Evolutionary conservation across 2,329 filamentous ascomycete genomes (phyloP).

Genomic region (Orbilia quercus): DNA sequence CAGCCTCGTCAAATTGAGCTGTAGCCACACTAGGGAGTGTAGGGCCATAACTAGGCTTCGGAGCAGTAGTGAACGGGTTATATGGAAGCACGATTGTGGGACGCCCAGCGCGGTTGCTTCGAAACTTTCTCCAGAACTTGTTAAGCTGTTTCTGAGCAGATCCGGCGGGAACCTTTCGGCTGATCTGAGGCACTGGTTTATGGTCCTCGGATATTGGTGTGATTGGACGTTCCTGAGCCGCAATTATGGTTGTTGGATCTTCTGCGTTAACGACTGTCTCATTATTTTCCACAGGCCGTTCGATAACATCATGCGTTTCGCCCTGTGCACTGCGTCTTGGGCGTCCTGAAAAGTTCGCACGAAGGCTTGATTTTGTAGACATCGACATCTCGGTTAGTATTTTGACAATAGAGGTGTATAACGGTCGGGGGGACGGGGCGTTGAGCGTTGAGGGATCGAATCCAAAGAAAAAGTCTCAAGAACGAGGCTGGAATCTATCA

Average conservation of each 20-base stretch:
- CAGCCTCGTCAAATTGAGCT: slow-evolving; percentile 56
- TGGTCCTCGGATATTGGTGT: slow-evolving; percentile 14
- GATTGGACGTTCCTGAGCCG: neutral
- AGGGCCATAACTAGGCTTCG: slow-evolving; percentile 37
- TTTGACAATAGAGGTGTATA: no score
- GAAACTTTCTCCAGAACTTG: slow-evolving; percentile 49
- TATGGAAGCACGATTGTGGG: slow-evolving; percentile 41
- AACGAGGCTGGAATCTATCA: no score
- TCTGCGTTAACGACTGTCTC: neutral
- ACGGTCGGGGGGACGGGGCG: no score
- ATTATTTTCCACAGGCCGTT: slow-evolving; percentile 1
- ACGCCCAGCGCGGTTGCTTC: slow-evolving; percentile 32
- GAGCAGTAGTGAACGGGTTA: slow-evolving; percentile 24
- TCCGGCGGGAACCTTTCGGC: slow-evolving; percentile 26
- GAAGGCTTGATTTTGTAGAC: no score
- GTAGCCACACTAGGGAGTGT: slow-evolving; percentile 54
- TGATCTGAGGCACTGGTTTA: slow-evolving; percentile 35
- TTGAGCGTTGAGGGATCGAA: no score
- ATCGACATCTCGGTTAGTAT: no score
- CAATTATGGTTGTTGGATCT: neutral
- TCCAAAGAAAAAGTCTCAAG: no score
- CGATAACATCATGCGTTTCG: slow-evolving; percentile 1
- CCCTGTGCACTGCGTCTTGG: neutral
- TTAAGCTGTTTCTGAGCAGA: slow-evolving; percentile 48
- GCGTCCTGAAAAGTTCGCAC: no score